Evolutionary conservation across 1,139 yeast genomes (phyloP).

Genomic region (Yamadazyma taylorii): DNA sequence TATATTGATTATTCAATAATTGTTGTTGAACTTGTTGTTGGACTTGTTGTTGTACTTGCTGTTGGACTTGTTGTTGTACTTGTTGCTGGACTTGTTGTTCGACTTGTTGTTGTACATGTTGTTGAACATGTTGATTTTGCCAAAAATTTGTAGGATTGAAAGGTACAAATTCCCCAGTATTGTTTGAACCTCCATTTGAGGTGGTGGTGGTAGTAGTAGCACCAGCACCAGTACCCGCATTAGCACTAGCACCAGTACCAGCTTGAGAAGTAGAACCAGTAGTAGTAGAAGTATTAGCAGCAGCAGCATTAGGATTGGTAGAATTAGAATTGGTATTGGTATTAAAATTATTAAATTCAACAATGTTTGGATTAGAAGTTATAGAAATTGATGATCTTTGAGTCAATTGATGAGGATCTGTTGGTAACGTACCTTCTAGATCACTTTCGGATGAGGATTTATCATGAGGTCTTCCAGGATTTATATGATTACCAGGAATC

Average conservation of each 20-base stretch:
- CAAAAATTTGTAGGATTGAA: slow-evolving; percentile 11
- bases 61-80: slow-evolving; percentile 15
- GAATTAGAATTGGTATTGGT: too few relatives aligned
- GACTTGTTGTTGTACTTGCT: slow-evolving; percentile 15
- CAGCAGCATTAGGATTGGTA: too few relatives aligned
- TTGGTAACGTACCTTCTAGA: slow-evolving; percentile 12
- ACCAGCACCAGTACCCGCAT: too few relatives aligned
- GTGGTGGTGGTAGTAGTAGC: too few relatives aligned
- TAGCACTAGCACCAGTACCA: too few relatives aligned
- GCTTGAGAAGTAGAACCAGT: too few relatives aligned
- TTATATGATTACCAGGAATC: background rate
- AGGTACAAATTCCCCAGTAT: slow-evolving; percentile 1
- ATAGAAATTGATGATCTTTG: slow-evolving; percentile 11
- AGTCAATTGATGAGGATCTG: slow-evolving; percentile 11
- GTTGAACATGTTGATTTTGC: slow-evolving; percentile 17
- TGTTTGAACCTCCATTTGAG: slow-evolving; percentile 1
- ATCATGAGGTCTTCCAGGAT: slow-evolving; percentile 2
- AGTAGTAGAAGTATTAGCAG: too few relatives aligned
- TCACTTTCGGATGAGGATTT: slow-evolving; percentile 18
- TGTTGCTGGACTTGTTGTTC: slow-evolving; percentile 16
- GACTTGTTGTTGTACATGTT: slow-evolving; percentile 15
- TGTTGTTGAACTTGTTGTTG: slow-evolving; percentile 13
- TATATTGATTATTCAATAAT: slow-evolving; percentile 7
- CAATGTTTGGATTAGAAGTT: slow-evolving; percentile 8
- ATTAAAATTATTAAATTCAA: slow-evolving; percentile 5